Base-by-base conservation (phyloP, 345 rosid genomes). In the Cardamine chenopodiifolia region DNA sequence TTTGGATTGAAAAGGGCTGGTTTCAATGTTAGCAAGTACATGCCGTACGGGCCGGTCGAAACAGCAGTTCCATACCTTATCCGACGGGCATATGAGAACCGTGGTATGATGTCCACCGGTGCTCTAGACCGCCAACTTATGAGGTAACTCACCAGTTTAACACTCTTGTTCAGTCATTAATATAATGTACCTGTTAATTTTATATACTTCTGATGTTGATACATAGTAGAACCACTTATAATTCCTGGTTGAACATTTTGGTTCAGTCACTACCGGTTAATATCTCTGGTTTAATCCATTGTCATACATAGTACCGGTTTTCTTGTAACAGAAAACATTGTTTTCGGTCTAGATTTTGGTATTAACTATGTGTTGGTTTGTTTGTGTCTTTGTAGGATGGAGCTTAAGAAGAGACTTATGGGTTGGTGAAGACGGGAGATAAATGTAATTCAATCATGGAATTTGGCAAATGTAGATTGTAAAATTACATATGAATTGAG, bases 11-110 rank as follows among this genome's bases (percentile, higher is more conserved):
- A 77, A 72, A 87, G 87, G 62, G 93, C 92, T 4, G 98, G 98
- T 66, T 91, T 94, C 75, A 86, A 75, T 37, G 96, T 94, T 6
- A 89, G 97, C 70, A 94, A 94, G 79, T 94, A 91, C 66, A 84
- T 88, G 88, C 97, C 97, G 0, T 94, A 79, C 7, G 98, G 97
- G 3, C 86, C 89, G 0, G 80, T 94, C 1, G 95, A 82, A 2
- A 82, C 63, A 68, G 92, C 89, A 1, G 79, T 94, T 39, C 98
- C 97, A 0, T 94, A 94, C 50, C 87, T 94, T 56, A 78, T 94
- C 2, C 78, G 98, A 77, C 77, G 98, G 61, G 97, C 97, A 7
- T 97, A 94, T 68, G 98, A 94, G 84, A 94, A 94, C 25, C 84
- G 92, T 39, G 98, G 98, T 39, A 68, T 91, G 23, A 75, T 94